Evolutionary conservation across 768 basidiomycete species (phyloP), one percentile per base, ranked within the genome.

Genomic region (Obba rivulosa): DNA sequence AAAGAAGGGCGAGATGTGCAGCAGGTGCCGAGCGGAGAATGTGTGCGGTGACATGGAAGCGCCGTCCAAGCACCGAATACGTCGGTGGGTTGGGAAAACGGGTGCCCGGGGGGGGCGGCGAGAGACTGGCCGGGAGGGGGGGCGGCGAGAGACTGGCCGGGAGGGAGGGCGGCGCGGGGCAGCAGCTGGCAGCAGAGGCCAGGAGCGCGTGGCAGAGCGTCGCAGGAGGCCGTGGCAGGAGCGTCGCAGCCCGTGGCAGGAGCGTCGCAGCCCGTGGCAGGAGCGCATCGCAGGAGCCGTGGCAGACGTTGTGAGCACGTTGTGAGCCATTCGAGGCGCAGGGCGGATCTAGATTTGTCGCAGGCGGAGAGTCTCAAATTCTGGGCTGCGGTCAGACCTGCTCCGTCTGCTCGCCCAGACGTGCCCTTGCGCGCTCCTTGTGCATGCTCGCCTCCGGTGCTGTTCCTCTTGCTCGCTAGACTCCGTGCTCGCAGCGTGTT

Each of bases 11-110:
- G 35, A 37, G 42, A 14, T 11, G 48, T 28, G 24, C 43, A 25
- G 41, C 48, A 36, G 38, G 42, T 28, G 38, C 48, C 4, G 43
- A 16, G 23, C 34, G 18, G 34, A n/a, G 34, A 31, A 22, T 3
- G 18, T 25, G 18, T 16, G 43, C 18, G n/a, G 14, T 52, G 52
- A 46, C 52, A 49, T 39, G 14, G 48, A 46, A 49, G 48, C 24
- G 48, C 48, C 48, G 52, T 46, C 41, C 20, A 46, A 53, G 52
- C 49, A 53, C 52, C 47, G 47, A 53, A 21, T 44, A 41, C 51
- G 48, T 42, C 43, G 47, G 47, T n/a, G 39, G 10, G 38, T 51
- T 45, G 50, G 50, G 46, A 45, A 37, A 17, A 8, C 23, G 45
- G 10, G n/a, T 28, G 46, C 17, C 14, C 41, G 43, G 40, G 41